Conservation (phyloP, 2,329 filamentous ascomycete species). For the Cercospora sp. region DNA sequence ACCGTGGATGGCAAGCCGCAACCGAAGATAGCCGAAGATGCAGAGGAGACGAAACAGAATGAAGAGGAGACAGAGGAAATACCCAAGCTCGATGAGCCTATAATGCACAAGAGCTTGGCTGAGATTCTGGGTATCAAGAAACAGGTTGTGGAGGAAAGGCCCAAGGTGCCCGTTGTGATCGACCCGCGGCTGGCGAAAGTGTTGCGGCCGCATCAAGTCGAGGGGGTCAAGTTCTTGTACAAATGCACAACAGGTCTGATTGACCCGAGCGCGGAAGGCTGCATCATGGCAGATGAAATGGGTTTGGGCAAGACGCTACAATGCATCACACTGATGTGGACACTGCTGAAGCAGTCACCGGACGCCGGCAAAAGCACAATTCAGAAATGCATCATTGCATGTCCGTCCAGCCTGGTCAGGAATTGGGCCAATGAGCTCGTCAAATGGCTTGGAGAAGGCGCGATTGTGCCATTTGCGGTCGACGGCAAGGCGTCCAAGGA, state of each 20-base stretch:
- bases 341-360: slow-evolving; percentile 88
- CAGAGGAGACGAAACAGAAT: slow-evolving; percentile 47
- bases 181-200: slow-evolving; percentile 88
- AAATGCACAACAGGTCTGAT: slow-evolving; percentile 92
- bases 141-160: slow-evolving; percentile 69
- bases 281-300: slow-evolving; percentile 99
- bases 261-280: slow-evolving; percentile 89
- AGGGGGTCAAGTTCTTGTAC: slow-evolving; percentile 98
- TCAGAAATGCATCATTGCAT: slow-evolving; percentile 95
- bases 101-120: slow-evolving; percentile 91
- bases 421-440: slow-evolving; percentile 97
- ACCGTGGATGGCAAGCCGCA: slow-evolving; percentile 81
- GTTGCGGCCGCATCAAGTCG: slow-evolving; percentile 91
- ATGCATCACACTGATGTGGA: slow-evolving; percentile 97
- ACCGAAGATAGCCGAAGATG: slow-evolving; percentile 52
- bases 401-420: slow-evolving; percentile 90
- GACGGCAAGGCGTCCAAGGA: slow-evolving; percentile 96
- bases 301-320: slow-evolving; percentile 95
- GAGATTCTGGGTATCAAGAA: slow-evolving; percentile 96
- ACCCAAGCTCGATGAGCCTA: slow-evolving; percentile 66
- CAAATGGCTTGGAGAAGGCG: slow-evolving; percentile 94
- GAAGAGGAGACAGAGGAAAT: slow-evolving; percentile 47
- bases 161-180: slow-evolving; percentile 94
- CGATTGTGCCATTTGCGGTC: slow-evolving; percentile 89
- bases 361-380: slow-evolving; percentile 93